Evolutionary conservation across 371 early-diverging fungal species (phyloP).

Genomic region (Enterospora canceri): DNA sequence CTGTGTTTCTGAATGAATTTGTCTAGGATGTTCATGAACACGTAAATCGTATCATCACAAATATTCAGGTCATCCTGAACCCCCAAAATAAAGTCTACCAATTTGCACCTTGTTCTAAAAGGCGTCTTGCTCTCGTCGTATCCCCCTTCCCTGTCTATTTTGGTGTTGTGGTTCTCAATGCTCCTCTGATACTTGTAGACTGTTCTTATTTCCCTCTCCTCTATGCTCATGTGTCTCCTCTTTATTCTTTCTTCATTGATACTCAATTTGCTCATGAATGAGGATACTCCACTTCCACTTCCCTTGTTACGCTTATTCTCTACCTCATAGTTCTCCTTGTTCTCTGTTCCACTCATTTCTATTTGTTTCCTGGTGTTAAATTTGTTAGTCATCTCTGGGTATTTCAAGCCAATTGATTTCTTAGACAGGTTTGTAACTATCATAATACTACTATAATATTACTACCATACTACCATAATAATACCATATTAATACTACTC

Average conservation of each 20-base stretch:
- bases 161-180: background rate
- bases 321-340: too few species aligned
- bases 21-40: constrained; percentile 83
- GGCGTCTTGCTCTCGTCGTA: background rate
- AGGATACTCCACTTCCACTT: too few species aligned
- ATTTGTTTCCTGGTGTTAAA: too few species aligned
- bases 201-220: constrained; percentile 22
- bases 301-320: too few species aligned
- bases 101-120: background rate
- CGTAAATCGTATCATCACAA: constrained; percentile 69
- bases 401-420: too few species aligned
- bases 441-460: too few species aligned
- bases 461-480: too few species aligned
- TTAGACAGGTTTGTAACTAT: too few species aligned
- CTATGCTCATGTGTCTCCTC: background rate
- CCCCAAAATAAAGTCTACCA: background rate
- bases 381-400: too few species aligned
- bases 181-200: constrained; percentile 28
- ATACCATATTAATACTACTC: too few species aligned
- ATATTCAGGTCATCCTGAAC: background rate
- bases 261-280: too few species aligned
- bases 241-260: constrained; percentile 1
- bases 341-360: too few species aligned
- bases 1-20: constrained; percentile 73
- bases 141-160: background rate